Evolutionary conservation across 805 yeast genomes (phyloP).

Genomic region (Kazachstania martiniae): DNA sequence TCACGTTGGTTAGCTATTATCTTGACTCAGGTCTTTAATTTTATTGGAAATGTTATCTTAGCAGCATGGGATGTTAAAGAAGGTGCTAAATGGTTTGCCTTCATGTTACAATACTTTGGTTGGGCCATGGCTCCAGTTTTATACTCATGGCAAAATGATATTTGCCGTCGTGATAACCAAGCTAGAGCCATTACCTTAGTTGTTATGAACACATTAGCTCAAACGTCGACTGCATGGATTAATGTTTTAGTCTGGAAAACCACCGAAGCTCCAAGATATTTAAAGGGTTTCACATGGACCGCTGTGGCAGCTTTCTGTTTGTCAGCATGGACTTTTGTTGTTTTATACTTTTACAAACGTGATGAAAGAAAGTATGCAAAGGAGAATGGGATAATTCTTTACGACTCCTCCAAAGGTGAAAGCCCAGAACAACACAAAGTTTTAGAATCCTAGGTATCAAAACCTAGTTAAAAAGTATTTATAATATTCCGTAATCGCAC

Average conservation of each 20-base stretch:
- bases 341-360: slow-evolving; percentile 29
- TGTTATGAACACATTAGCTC: slow-evolving; percentile 42
- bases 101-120: slow-evolving; percentile 43
- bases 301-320: slow-evolving; percentile 26
- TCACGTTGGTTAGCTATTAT: slow-evolving; percentile 46
- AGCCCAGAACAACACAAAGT: too few relatives aligned
- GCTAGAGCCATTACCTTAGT: slow-evolving; percentile 42
- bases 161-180: slow-evolving; percentile 42
- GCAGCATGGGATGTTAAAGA: slow-evolving; percentile 48
- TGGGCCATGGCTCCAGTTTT: slow-evolving; percentile 53
- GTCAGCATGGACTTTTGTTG: slow-evolving; percentile 18
- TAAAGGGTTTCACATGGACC: slow-evolving; percentile 42
- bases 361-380: slow-evolving; percentile 30
- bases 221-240: slow-evolving; percentile 44
- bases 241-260: slow-evolving; percentile 37
- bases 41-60: slow-evolving; percentile 40
- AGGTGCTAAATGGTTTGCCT: slow-evolving; percentile 51
- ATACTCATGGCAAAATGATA: slow-evolving; percentile 50
- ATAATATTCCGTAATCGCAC: too few relatives aligned
- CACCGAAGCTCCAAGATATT: slow-evolving; percentile 42
- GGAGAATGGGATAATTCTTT: slow-evolving; percentile 29
- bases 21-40: slow-evolving; percentile 41
- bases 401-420: too few relatives aligned
- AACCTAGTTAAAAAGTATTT: too few relatives aligned
- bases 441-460: too few relatives aligned